Evolutionary conservation across 2,329 filamentous ascomycete genomes (phyloP), one percentile per base, ranked within the genome.

Genomic region (Aspergillus sp.): DNA sequence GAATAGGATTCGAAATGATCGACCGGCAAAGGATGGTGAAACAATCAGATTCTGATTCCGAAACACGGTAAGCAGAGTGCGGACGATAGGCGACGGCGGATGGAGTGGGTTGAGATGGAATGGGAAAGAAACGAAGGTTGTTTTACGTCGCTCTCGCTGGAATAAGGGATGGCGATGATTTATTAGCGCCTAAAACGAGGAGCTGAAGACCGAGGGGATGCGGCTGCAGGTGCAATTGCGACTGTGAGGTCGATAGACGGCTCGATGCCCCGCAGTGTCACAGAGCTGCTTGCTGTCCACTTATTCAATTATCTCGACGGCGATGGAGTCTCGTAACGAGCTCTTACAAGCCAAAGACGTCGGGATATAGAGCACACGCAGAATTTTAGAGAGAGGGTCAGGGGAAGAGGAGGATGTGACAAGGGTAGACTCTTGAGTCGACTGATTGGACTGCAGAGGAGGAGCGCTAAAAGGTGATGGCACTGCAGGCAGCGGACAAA

Each of bases 181-280:
- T 45, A 45, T 39, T 50, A 49, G 55, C 49, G 47, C 50, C 54
- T 56, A 19, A 50, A 37, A 20, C 27, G 50, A 45, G 17, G 51
- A 47, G 50, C 49, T 47, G 42, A 50, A 55, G 47, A 44, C 39
- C 45, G n/a, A 50, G 47, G 27, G 44, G 24, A 54, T 17, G 45
- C 27, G 52, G 51, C 46, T 54, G 44, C 45, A 49, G 52, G 45
- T 49, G 53, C 39, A 37, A 49, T 47, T 50, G 53, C 46, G 37
- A 51, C 19, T 50, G 30, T 27, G 37, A 51, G 39, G 11, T 22
- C 59, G 50, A 53, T 46, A 22, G 55, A 57, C 56, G 56, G 56
- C 48, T 54, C 22, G 49, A 53, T 60, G 60, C 60, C 60, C 60
- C 60, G 60, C 60, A 61, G 53, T 60, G 54, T 48, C 47, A 54